Conservation (phyloP, 1,284 basidiomycete genomes). For the Hymenochaete sp. region DNA sequence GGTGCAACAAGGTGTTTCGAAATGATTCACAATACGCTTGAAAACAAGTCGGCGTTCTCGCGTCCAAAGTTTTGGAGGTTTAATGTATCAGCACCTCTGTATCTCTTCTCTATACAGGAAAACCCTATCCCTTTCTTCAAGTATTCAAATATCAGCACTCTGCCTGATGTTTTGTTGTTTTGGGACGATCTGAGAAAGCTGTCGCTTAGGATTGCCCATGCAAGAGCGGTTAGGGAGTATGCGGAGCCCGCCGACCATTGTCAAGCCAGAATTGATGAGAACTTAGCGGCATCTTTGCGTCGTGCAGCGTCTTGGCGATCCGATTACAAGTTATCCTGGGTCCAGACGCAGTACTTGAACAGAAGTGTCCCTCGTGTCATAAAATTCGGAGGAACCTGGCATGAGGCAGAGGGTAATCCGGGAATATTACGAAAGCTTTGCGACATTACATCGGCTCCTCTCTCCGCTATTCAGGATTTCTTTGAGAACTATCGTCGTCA, state of each 20-base stretch:
- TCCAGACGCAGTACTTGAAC: conserved; percentile 56
- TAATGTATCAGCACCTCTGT: conserved; percentile 41
- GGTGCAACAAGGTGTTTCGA: background rate
- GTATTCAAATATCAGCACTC: conserved; percentile 31
- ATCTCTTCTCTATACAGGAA: conserved; percentile 48
- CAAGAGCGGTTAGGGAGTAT: conserved; percentile 19
- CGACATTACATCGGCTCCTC: conserved; percentile 49
- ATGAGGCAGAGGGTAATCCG: conserved; percentile 40
- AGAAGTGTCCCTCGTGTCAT: conserved; percentile 37
- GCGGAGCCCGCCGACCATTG: conserved; percentile 21
- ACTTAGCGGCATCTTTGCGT: conserved; percentile 36
- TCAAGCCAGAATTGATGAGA: conserved; percentile 19
- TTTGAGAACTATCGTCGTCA: too few species aligned
- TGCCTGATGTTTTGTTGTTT: conserved; percentile 35
- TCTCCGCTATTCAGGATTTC: conserved; percentile 37
- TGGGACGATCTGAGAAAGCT: conserved; percentile 50
- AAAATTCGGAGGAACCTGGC: conserved; percentile 39
- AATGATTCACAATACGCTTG: too few species aligned
- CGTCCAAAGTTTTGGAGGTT: conserved; percentile 56
- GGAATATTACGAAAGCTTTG: conserved; percentile 35
- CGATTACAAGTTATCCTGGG: conserved; percentile 54
- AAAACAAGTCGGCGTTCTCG: conserved; percentile 30
- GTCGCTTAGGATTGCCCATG: conserved; percentile 30
- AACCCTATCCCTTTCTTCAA: conserved; percentile 47
- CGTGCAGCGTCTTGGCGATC: conserved; percentile 51